phyloP scores from a whole-genome alignment of 345 rosid species.

The Eucalyptus pauciflora region DNA sequence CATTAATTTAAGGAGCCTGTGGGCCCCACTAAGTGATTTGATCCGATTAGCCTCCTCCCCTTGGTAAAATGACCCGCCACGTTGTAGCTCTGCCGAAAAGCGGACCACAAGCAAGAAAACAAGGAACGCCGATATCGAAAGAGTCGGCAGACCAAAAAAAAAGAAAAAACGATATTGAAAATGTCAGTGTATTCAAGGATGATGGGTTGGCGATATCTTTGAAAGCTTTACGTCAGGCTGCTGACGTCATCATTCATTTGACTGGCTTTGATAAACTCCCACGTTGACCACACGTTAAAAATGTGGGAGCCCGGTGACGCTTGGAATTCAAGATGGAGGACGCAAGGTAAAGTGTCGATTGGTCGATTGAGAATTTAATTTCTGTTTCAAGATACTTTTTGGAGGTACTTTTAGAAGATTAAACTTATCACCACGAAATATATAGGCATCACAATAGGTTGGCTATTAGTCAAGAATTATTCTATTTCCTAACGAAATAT shows the following conservation, averaged over 20 bases:
- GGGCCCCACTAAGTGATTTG: neutral
- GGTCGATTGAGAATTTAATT: neutral
- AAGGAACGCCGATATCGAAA: fast-evolving
- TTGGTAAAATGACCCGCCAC: neutral
- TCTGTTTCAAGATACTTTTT: neutral
- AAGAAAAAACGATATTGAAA: neutral
- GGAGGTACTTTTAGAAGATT: neutral
- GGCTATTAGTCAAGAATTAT: neutral
- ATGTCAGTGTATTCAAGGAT: neutral
- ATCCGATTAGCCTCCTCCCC: neutral
- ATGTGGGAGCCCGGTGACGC: neutral
- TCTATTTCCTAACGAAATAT: neutral
- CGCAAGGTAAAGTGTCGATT: neutral
- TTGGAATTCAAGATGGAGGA: neutral
- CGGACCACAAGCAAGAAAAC: neutral
- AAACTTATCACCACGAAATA: neutral
- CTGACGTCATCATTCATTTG: neutral
- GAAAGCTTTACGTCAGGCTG: neutral
- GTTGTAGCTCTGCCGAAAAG: neutral
- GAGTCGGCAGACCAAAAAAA: neutral
- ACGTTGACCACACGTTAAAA: neutral
- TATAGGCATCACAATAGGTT: neutral
- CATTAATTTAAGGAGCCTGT: neutral
- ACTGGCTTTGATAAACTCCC: neutral
- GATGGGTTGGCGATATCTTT: neutral